Evolutionary conservation across 257 asterid genomes (phyloP), one percentile per base, ranked within the genome.

Genomic region (Ilex aquifolium): DNA sequence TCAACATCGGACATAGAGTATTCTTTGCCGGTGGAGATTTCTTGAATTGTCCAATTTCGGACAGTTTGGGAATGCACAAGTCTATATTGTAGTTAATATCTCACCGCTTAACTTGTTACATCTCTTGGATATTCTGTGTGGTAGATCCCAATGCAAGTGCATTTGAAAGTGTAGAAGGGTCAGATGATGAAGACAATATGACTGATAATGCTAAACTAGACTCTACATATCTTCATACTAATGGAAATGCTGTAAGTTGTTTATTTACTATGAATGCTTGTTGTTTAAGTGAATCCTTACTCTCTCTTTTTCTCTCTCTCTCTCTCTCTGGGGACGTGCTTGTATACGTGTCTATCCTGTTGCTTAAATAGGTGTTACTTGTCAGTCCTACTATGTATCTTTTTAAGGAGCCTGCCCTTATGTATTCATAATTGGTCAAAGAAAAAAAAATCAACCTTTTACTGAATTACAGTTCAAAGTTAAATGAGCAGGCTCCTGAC

Each of bases 141-240:
- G n/a, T n/a, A n/a, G n/a, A n/a, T n/a, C n/a, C n/a, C n/a, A n/a
- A n/a, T 77, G 92, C 82, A 32, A 87, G 97, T 73, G 96, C 97
- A 60, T 89, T 92, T 81, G 99, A 92, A 71, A 89, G 95, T 64
- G 71, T 87, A 54, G 97, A 89, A 82, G 97, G 83, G 66, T 89
- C 99, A 55, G 97, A 92, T 39, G 99, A 89, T 10, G 99, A 92
- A 72, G 99, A 92, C 64, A 72, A 71, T 62, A 42, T 85, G 78
- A 61, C 78, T 5, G 96, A 82, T 67, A 42, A 53, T 68, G 60
- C 83, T 70, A 74, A 79, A 67, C 76, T 85, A 31, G 95, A 85
- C 53, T 21, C 77, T 27, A 42, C 79, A 29, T 92, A 87, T 78
- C 73, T 89, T 65, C 87, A 84, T 55, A 75, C 87, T 52, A 92